Evolutionary conservation across 371 early-diverging fungal genomes (phyloP).

Genomic region (Batkoa obscura): DNA sequence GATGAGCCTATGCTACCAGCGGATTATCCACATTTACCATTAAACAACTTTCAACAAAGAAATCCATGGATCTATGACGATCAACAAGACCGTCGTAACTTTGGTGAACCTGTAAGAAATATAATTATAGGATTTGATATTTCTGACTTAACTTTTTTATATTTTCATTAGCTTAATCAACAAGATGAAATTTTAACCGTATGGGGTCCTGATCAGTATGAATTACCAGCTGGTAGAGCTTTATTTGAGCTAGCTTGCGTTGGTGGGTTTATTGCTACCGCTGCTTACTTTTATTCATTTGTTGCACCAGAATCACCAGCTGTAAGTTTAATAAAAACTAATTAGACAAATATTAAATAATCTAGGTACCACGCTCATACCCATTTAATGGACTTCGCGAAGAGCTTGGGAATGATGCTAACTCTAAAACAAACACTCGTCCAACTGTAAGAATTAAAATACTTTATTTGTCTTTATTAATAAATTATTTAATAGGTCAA

Average conservation of each 20-base stretch:
- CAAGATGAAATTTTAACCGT: conserved; percentile 6
- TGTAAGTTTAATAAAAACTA: neutral
- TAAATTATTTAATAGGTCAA: too few species aligned
- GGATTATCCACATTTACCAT: conserved; percentile 4
- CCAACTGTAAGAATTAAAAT: neutral
- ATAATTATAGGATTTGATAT: neutral
- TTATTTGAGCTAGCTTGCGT: neutral
- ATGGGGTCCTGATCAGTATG: conserved; percentile 4
- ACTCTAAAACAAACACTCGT: neutral
- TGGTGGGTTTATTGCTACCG: neutral
- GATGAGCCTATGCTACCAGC: conserved; percentile 1
- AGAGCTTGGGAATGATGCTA: conserved; percentile 3
- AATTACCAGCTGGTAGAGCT: neutral
- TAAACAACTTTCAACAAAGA: neutral
- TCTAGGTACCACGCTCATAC: neutral
- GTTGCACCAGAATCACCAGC: neutral
- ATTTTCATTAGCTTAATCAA: neutral
- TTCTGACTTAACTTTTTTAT: neutral
- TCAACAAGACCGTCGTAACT: conserved; percentile 5
- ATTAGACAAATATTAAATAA: neutral
- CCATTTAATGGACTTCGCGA: conserved; percentile 3
- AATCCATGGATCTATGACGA: conserved; percentile 5
- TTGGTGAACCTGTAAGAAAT: conserved; percentile 1
- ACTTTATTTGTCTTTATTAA: too few species aligned
- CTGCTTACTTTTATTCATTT: conserved; percentile 1